A percentile compares a stretch with the other conserved stretches of the same genome.
phyloP scores from a whole-genome alignment of 1,284 basidiomycete species.

The Sphagnurus paluster region DNA sequence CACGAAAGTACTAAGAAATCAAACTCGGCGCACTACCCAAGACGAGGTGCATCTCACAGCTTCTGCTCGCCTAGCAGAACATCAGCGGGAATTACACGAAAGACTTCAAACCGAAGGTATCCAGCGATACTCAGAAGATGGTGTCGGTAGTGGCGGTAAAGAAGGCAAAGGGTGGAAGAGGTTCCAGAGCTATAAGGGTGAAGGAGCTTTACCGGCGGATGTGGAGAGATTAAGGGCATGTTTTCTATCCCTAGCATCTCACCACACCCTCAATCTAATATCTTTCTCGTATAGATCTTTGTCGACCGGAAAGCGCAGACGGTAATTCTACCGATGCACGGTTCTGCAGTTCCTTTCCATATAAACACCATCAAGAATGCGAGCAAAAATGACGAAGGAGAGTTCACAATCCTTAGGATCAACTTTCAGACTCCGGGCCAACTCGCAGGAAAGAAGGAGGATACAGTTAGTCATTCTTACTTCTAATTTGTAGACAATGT shows the following conservation, averaged over 20 bases:
- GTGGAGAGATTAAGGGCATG: conserved; percentile 76
- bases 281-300: conserved; percentile 66
- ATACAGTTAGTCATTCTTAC: conserved; percentile 61
- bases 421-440: conserved; percentile 99
- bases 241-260: conserved; percentile 16
- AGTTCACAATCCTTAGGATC: conserved; percentile 93
- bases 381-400: conserved; percentile 96
- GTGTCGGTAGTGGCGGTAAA: conserved; percentile 68
- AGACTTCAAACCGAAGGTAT: conserved; percentile 83
- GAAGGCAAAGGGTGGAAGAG: conserved; percentile 92
- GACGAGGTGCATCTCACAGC: conserved; percentile 77
- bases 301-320: conserved; percentile 92
- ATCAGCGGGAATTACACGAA: conserved; percentile 86
- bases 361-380: conserved; percentile 99
- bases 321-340: conserved; percentile 91
- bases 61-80: conserved; percentile 76
- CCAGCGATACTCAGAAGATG: conserved; percentile 81
- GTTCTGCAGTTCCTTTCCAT: conserved; percentile 96
- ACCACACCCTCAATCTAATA: too few relatives aligned
- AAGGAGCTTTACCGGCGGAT: conserved; percentile 83
- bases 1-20: conserved; percentile 83
- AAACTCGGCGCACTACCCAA: conserved; percentile 79
- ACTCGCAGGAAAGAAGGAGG: conserved; percentile 97
- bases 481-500: neutral
- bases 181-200: conserved; percentile 97